Percentiles rank a stretch among this genome's conserved stretches.
Conservation (phyloP, 1,139 yeast species). For the Geotrichum siamense region DNA sequence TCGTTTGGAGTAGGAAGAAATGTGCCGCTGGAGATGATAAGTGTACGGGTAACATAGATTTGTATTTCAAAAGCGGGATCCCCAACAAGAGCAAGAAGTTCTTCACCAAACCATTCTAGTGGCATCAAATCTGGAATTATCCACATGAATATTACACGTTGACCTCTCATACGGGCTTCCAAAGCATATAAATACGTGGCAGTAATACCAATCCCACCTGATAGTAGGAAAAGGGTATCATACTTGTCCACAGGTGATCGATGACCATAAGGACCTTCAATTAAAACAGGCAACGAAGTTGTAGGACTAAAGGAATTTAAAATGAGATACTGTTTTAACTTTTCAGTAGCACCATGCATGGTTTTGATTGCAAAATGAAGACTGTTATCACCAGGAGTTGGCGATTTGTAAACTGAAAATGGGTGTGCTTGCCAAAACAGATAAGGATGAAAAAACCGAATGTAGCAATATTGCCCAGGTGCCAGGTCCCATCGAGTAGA, state of each 20-base stretch:
- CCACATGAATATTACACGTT: constrained; percentile 45
- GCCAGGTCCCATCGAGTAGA: constrained; percentile 37
- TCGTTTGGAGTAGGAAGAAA: neutral
- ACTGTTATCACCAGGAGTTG: constrained; percentile 18
- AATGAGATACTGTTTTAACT: constrained; percentile 24
- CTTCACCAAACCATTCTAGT: constrained; percentile 41
- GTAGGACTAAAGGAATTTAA: constrained; percentile 16
- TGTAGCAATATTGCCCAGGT: constrained; percentile 56
- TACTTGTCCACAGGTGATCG: constrained; percentile 44
- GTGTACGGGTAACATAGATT: constrained; percentile 18
- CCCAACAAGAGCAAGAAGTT: constrained; percentile 16
- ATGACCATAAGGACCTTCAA: constrained; percentile 56
- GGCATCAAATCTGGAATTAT: constrained; percentile 42
- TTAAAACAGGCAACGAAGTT: constrained; percentile 35
- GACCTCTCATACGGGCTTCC: constrained; percentile 22
- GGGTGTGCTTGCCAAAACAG: constrained; percentile 60
- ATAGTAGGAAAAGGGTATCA: constrained; percentile 45
- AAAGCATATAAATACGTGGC: constrained; percentile 34
- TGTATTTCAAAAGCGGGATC: constrained; percentile 14
- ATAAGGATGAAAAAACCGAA: constrained; percentile 42
- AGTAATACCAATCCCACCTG: constrained; percentile 67
- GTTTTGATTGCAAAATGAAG: constrained; percentile 32
- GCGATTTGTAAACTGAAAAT: constrained; percentile 44
- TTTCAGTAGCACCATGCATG: constrained; percentile 29
- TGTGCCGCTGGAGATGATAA: neutral